These are phyloP conservation scores for Stygiomarasmius scandens DNA, from an alignment of 1,284 basidiomycete genomes.

Conservation along the genomic window DNA sequence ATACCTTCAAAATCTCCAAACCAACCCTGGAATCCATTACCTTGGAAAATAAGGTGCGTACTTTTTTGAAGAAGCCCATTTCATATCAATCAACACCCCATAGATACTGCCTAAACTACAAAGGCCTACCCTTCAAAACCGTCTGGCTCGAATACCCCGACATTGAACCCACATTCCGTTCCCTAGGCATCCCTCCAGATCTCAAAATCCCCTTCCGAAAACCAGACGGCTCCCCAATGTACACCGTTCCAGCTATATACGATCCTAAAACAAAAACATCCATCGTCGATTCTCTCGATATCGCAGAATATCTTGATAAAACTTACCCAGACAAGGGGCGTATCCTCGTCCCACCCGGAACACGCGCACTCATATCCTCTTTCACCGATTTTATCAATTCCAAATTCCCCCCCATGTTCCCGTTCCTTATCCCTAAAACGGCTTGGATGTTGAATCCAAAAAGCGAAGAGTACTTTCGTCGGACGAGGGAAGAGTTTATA, in stretches of 20 bases:
- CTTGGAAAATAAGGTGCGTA: slow-evolving; percentile 1
- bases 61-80: not conserved
- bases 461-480: slow-evolving; percentile 27
- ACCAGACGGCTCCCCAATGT: slow-evolving; percentile 12
- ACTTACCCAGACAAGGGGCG: slow-evolving; percentile 10
- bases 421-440: not conserved
- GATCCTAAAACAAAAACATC: slow-evolving; percentile 12
- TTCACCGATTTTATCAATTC: not conserved
- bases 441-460: slow-evolving; percentile 23
- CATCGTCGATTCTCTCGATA: slow-evolving; percentile 13
- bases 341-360: not conserved
- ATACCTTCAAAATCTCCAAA: not conserved
- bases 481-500: slow-evolving; percentile 21
- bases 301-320: slow-evolving; percentile 20
- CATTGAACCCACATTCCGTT: not conserved
- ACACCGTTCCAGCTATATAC: slow-evolving; percentile 21
- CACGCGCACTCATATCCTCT: slow-evolving; percentile 1
- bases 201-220: not conserved
- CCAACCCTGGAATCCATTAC: not conserved
- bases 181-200: slow-evolving; percentile 1
- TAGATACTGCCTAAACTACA: slow-evolving; percentile 4
- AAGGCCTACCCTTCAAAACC: not conserved
- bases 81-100: not conserved
- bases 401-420: not conserved
- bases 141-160: slow-evolving; percentile 1